Conservation (phyloP, 2,329 filamentous ascomycete genomes). For the Nemania bipapillata region DNA sequence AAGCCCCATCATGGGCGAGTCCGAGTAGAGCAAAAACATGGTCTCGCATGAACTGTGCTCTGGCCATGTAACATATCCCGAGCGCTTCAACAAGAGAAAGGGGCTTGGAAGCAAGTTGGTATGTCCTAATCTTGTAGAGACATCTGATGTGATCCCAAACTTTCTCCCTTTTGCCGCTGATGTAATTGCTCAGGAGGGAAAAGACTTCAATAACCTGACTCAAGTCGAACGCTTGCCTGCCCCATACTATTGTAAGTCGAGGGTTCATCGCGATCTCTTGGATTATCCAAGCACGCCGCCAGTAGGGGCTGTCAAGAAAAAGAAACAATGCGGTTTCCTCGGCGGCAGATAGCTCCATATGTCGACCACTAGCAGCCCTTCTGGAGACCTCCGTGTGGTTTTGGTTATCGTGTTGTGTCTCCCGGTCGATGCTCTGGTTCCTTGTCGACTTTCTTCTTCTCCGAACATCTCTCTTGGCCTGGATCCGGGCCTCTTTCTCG, state of each 20-base stretch:
- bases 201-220: slow-evolving; percentile 25
- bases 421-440: neutral
- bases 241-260: slow-evolving; percentile 32
- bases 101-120: slow-evolving; percentile 30
- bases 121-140: slow-evolving; percentile 32
- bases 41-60: slow-evolving; percentile 30
- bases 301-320: slow-evolving; percentile 33
- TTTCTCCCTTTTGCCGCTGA: slow-evolving; percentile 22
- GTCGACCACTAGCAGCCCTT: neutral
- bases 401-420: neutral
- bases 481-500: slow-evolving; percentile 2
- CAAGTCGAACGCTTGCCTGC: slow-evolving; percentile 31
- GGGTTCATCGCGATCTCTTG: slow-evolving; percentile 37
- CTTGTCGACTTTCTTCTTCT: slow-evolving; percentile 15
- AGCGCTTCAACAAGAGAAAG: slow-evolving; percentile 36
- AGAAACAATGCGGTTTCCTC: slow-evolving; percentile 32
- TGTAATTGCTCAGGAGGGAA: slow-evolving; percentile 18
- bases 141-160: slow-evolving; percentile 30
- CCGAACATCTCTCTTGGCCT: slow-evolving; percentile 25
- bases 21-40: slow-evolving; percentile 35
- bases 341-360: slow-evolving; percentile 28
- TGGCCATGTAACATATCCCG: slow-evolving; percentile 29
- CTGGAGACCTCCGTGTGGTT: slow-evolving; percentile 7
- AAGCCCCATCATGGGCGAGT: slow-evolving; percentile 34
- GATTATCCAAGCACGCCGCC: slow-evolving; percentile 36